These are phyloP conservation scores for Vitis hybrid DNA, from an alignment of 177 flowering plant species.

Conservation along the genomic window DNA sequence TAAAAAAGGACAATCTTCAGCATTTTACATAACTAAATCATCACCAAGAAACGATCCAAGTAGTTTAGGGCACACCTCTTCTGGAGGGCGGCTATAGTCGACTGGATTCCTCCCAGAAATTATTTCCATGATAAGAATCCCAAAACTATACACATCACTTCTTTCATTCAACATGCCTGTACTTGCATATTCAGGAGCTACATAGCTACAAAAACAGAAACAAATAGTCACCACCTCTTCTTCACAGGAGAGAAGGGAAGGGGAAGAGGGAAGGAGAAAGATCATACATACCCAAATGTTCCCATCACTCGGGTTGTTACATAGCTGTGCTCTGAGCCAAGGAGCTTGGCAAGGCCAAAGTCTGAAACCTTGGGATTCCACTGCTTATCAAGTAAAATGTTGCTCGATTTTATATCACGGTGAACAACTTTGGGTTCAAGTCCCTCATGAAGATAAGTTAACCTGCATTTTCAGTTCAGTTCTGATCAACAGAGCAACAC, in stretches of 20 bases:
- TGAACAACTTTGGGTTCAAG: slow-evolving; percentile 95
- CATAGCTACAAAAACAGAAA: slow-evolving; percentile 54
- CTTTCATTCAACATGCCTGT: slow-evolving; percentile 91
- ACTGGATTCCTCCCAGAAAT: slow-evolving; percentile 86
- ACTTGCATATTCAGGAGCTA: slow-evolving; percentile 92
- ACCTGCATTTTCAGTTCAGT: slow-evolving; percentile 33
- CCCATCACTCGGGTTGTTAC: slow-evolving; percentile 93
- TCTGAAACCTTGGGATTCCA: slow-evolving; percentile 92
- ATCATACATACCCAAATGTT: slow-evolving; percentile 69
- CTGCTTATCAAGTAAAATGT: slow-evolving; percentile 74
- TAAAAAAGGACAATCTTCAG: not conserved
- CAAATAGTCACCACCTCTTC: not conserved
- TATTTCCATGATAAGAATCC: slow-evolving; percentile 86
- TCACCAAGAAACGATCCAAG: not conserved
- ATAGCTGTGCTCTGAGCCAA: slow-evolving; percentile 74
- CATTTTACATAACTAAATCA: too few relatives aligned
- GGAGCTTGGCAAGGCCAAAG: slow-evolving; percentile 90
- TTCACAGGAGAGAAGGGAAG: too few relatives aligned
- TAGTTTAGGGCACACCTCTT: slow-evolving; percentile 56
- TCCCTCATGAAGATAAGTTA: slow-evolving; percentile 86
- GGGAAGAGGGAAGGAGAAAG: not conserved
- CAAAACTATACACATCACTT: slow-evolving; percentile 90
- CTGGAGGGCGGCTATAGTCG: slow-evolving; percentile 76
- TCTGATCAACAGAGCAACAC: not conserved
- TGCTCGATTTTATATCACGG: slow-evolving; percentile 90